Evolutionary conservation across 495 filamentous ascomycete species (phyloP), one percentile per base, ranked within the genome.

Genomic region (Daldinia bambusicola): DNA sequence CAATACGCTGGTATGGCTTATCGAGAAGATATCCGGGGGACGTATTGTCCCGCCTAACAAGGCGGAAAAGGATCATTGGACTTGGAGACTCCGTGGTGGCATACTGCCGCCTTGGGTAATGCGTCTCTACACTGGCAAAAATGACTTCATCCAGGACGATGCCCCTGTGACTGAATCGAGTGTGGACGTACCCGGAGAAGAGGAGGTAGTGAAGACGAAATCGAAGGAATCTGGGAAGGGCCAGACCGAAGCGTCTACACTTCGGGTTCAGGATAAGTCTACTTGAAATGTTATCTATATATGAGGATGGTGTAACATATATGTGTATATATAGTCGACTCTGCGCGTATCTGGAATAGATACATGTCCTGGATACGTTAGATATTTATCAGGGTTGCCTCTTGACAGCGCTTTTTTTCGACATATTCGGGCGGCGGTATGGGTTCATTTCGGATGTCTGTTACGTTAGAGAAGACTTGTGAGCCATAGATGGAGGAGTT

Each of bases 41-140:
- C 85, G 91, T 36, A 87, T 94, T 65, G 86, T 90, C 3, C 92
- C 92, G 0, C 83, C 85, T 1, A 91, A 91, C 75, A 89, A 92
- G 79, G 82, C 89, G 13, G 82, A 90, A 63, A 92, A 91, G 71
- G 92, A 94, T 43, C 84, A 82, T 9, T 94, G 91, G 92, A 89
- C 88, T 0, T 93, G 86, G 83, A 83, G 81, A 72, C 81, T 91
- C 45, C 83, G 85, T 6, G 91, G 90, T 32, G 91, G 91, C 7
- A 77, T 93, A 55, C 78, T 92, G 9, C 92, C 92, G 0, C 85
- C 84, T 2, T 95, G 92, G 92, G 66, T 92, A 50, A 80, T 82
- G 61, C 83, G 90, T 8, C 79, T 84, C n/a, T 70, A 76, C 0
- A 71, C 77, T n/a, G 92, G 91, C 1, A 89, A 92, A 81, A 87